phyloP scores from a whole-genome alignment of 2,329 filamentous ascomycete genomes.

The Lizonia empirigonia region DNA sequence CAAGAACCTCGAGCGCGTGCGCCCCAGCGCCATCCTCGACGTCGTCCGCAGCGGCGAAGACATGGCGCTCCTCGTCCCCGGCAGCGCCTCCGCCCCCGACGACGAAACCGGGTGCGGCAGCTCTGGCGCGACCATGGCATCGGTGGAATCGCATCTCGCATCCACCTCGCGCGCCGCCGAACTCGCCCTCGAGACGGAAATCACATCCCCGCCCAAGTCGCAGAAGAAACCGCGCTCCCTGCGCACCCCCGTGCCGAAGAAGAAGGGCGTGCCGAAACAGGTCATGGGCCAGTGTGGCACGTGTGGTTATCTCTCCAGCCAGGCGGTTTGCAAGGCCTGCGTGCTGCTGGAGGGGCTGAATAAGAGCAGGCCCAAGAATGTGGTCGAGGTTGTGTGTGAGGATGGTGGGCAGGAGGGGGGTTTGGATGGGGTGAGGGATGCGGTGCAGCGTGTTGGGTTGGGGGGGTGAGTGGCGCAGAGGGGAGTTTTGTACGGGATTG shows the following conservation, averaged over 20 bases:
- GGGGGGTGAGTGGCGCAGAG: too few species aligned
- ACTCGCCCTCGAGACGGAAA: conserved; percentile 68
- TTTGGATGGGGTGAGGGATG: conserved; percentile 29
- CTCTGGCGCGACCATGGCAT: conserved; percentile 72
- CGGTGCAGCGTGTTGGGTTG: conserved; percentile 26
- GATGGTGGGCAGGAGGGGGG: conserved; percentile 28
- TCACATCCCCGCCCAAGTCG: conserved; percentile 49
- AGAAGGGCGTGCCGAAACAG: conserved; percentile 57
- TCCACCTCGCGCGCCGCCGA: conserved; percentile 65
- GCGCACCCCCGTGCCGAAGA: conserved; percentile 27
- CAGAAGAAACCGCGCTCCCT: conserved; percentile 24
- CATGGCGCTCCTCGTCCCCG: conserved; percentile 85
- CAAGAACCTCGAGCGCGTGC: conserved; percentile 91
- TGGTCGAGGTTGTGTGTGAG: conserved; percentile 40
- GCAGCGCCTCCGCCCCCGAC: conserved; percentile 62
- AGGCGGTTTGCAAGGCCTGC: conserved; percentile 92
- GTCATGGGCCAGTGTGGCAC: conserved; percentile 81
- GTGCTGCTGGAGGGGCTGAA: conserved; percentile 88
- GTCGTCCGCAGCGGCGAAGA: conserved; percentile 95
- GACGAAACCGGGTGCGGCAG: conserved; percentile 77
- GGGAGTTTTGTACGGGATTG: too few species aligned
- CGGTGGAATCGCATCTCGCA: conserved; percentile 75
- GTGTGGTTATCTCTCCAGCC: conserved; percentile 95
- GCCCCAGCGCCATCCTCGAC: conserved; percentile 92
- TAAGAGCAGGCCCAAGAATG: conserved; percentile 62